phyloP scores from a whole-genome alignment of 768 basidiomycete genomes.

The Mycena filopes region DNA sequence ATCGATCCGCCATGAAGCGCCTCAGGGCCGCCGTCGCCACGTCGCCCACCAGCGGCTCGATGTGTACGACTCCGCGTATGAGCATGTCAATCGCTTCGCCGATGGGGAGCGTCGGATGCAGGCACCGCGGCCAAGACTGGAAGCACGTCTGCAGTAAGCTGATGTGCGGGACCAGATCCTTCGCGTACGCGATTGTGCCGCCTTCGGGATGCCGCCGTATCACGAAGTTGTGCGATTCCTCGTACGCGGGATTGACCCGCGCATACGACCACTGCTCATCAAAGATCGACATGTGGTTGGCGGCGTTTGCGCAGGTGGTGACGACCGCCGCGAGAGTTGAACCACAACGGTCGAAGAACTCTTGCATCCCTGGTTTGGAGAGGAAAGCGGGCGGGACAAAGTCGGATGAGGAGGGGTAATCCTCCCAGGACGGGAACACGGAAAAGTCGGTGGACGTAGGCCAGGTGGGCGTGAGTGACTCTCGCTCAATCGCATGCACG shows the following conservation, averaged over 20 bases:
- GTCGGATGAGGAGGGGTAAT: conserved; percentile 78
- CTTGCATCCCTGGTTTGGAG: conserved; percentile 74
- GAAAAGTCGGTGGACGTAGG: conserved; percentile 80
- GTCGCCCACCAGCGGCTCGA: conserved; percentile 80
- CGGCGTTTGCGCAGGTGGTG: conserved; percentile 65
- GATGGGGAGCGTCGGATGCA: conserved; percentile 66
- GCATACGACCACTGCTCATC: conserved; percentile 85
- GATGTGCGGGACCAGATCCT: conserved; percentile 68
- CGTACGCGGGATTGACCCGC: conserved; percentile 67
- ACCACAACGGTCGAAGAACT: conserved; percentile 76
- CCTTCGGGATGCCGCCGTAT: conserved; percentile 76
- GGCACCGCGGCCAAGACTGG: conserved; percentile 85
- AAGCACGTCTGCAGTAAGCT: conserved; percentile 80
- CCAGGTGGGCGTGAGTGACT: conserved; percentile 78
- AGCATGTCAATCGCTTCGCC: conserved; percentile 81
- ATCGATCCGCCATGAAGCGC: conserved; percentile 74
- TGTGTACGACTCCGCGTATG: conserved; percentile 83
- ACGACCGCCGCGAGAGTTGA: conserved; percentile 68
- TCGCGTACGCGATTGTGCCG: conserved; percentile 73
- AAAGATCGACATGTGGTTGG: conserved; percentile 83
- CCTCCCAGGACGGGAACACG: conserved; percentile 60
- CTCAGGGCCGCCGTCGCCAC: conserved; percentile 74
- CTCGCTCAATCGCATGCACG: conserved; percentile 76
- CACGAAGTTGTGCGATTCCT: conserved; percentile 76
- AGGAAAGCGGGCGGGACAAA: conserved; percentile 65